Conservation (phyloP, 139 green algal species). For the Auxenochlorella pyrenoidosa region DNA sequence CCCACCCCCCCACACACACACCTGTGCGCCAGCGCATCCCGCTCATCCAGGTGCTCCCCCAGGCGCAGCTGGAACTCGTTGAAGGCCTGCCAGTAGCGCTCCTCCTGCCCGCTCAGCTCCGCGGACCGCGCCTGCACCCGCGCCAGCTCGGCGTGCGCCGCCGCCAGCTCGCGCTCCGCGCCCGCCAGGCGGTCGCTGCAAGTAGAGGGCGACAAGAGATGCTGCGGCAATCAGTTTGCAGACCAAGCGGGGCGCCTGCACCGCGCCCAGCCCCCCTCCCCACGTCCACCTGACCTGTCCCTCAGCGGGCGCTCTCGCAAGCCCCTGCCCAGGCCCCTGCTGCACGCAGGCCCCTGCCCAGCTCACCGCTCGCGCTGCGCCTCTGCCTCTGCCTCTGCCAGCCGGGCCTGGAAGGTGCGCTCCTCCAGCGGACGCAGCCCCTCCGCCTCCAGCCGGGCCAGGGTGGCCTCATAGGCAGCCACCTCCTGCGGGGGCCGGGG, state of each 20-base stretch:
- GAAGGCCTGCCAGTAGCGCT: conserved; percentile 87
- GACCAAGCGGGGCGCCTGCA: too few relatives aligned
- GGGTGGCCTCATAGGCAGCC: conserved; percentile 67
- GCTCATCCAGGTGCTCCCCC: conserved; percentile 72
- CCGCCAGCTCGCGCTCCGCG: conserved; percentile 58
- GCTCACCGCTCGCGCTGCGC: conserved; percentile 38
- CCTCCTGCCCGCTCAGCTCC: conserved; percentile 72
- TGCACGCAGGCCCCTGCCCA: too few relatives aligned
- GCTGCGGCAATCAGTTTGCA: too few relatives aligned
- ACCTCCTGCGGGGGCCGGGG: conserved; percentile 78
- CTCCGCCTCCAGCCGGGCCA: conserved; percentile 59
- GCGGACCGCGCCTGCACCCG: conserved; percentile 39
- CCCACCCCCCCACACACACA: neutral
- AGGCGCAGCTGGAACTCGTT: conserved; percentile 85
- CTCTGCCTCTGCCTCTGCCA: conserved; percentile 10
- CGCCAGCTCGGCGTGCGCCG: conserved; percentile 49
- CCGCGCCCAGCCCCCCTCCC: too few relatives aligned
- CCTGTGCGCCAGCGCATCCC: conserved; percentile 67
- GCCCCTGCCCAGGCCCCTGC: too few relatives aligned
- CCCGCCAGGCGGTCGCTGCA: conserved; percentile 39
- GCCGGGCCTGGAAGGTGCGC: neutral
- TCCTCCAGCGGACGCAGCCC: conserved; percentile 35
- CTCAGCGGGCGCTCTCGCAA: too few relatives aligned
- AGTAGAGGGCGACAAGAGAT: neutral
- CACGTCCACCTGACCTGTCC: too few relatives aligned